A percentile compares a stretch with the other conserved stretches of the same genome.
phyloP scores from a whole-genome alignment of 495 filamentous ascomycete species.

The Apiosordaria backusii region DNA sequence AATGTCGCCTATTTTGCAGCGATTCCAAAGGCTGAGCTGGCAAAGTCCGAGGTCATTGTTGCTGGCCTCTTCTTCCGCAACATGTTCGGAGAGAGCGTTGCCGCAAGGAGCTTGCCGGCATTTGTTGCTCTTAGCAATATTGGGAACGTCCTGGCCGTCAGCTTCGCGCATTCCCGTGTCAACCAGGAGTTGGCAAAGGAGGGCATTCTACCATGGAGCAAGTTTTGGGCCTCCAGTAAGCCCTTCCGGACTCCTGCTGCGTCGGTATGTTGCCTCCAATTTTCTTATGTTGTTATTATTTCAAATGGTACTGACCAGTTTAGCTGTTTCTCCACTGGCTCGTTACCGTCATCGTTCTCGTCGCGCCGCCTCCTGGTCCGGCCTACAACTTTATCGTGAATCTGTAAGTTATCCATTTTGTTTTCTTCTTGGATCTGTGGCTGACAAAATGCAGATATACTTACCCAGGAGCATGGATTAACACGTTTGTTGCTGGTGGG shows the following conservation, averaged over 20 bases:
- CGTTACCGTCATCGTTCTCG: constrained; percentile 46
- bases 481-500: constrained; percentile 46
- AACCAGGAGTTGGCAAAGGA: constrained; percentile 68
- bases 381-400: constrained; percentile 50
- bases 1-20: constrained; percentile 61
- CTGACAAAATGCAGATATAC: constrained; percentile 38
- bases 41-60: constrained; percentile 47
- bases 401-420: too few relatives aligned
- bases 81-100: constrained; percentile 40
- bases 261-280: constrained; percentile 30
- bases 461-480: constrained; percentile 53
- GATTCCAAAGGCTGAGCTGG: constrained; percentile 46
- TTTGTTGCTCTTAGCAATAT: constrained; percentile 61
- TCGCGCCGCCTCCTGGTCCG: constrained; percentile 46
- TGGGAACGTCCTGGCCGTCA: constrained; percentile 53
- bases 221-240: constrained; percentile 42
- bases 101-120: constrained; percentile 49
- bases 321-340: constrained; percentile 50
- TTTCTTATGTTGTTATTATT: too few relatives aligned
- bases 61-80: constrained; percentile 49
- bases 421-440: not conserved
- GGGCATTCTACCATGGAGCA: constrained; percentile 60
- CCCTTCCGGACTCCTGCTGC: constrained; percentile 41
- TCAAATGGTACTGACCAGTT: not conserved
- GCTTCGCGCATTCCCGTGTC: constrained; percentile 55